Conservation (phyloP, 495 filamentous ascomycete genomes). For the Pseudevernia furfuracea region DNA sequence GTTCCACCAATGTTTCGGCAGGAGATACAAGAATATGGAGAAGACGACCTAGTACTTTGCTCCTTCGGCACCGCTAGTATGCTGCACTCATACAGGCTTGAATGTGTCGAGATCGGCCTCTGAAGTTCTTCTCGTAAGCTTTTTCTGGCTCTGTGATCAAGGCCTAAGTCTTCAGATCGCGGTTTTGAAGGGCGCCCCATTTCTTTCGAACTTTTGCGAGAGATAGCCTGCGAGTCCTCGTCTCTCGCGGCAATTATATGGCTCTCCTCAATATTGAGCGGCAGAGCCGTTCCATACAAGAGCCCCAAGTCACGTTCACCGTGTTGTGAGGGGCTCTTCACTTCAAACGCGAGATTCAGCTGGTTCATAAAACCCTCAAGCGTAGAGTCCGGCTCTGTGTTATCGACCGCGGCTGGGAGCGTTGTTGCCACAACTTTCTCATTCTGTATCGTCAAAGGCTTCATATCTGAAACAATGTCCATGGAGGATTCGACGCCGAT, state of each 20-base stretch:
- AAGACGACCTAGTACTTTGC: background rate
- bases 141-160: background rate
- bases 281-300: background rate
- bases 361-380: background rate
- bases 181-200: background rate
- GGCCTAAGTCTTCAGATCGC: background rate
- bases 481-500: background rate
- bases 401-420: background rate
- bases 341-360: background rate
- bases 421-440: background rate
- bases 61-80: background rate
- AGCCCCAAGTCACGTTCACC: background rate
- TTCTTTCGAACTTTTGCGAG: background rate
- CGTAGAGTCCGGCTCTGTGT: background rate
- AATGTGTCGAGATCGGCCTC: background rate
- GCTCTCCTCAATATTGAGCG: background rate
- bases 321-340: background rate
- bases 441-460: background rate
- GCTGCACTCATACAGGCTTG: background rate
- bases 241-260: background rate
- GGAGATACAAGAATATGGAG: constrained; percentile 3
- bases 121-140: background rate
- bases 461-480: background rate
- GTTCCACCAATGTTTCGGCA: background rate
- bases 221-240: background rate